These are phyloP conservation scores for Halophytophthora batemanensis DNA, from an alignment of 352 stramenopile genomes.

Conservation along the genomic window DNA sequence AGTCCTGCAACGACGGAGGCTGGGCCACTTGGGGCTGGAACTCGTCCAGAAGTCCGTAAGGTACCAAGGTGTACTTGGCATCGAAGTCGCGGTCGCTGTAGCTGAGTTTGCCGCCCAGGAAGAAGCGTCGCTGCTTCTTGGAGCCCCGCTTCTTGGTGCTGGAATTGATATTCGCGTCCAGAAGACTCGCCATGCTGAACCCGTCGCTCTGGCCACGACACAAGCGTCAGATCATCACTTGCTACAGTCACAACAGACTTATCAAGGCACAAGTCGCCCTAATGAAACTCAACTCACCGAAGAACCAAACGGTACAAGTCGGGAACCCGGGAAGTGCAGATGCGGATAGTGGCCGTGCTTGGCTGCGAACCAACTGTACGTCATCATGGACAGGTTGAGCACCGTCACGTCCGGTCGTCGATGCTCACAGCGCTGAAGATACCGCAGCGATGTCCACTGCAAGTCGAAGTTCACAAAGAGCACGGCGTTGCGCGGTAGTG, in stretches of 20 bases:
- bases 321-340: conserved; percentile 58
- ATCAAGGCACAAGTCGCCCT: background rate
- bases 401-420: conserved; percentile 67
- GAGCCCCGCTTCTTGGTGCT: background rate
- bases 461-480: conserved; percentile 92
- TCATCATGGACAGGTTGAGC: conserved; percentile 92
- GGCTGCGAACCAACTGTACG: conserved; percentile 71
- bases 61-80: conserved; percentile 42
- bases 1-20: conserved; percentile 27
- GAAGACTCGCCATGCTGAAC: conserved; percentile 43
- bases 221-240: conserved; percentile 1
- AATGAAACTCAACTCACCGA: conserved; percentile 17
- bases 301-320: conserved; percentile 36
- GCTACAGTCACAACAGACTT: background rate
- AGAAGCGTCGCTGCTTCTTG: conserved; percentile 48
- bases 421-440: conserved; percentile 89
- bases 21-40: conserved; percentile 26
- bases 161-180: conserved; percentile 37
- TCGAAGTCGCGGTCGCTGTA: conserved; percentile 58
- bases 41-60: conserved; percentile 57
- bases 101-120: conserved; percentile 80
- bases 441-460: conserved; percentile 90
- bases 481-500: conserved; percentile 74
- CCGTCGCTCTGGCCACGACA: conserved; percentile 27
- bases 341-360: conserved; percentile 72